These are phyloP conservation scores for Torulaspora gathmanii DNA, from an alignment of 805 yeast species.

Conservation along the genomic window DNA sequence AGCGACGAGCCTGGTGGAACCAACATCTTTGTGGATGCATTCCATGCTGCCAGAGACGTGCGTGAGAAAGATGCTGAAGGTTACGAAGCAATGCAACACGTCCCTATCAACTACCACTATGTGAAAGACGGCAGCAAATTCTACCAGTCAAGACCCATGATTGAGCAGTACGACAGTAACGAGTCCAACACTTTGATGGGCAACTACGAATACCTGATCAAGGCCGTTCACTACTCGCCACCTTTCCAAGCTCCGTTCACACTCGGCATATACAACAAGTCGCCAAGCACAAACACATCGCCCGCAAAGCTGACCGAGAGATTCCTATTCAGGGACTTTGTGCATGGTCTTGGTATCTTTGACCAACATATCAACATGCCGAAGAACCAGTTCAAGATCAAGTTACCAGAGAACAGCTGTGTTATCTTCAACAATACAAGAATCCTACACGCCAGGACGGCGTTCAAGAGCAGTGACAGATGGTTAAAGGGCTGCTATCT, in stretches of 20 bases:
- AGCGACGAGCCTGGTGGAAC: slow-evolving; percentile 49
- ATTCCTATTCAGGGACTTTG: slow-evolving; percentile 48
- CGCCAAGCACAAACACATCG: slow-evolving; percentile 26
- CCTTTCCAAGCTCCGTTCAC: slow-evolving; percentile 81
- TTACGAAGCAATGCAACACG: slow-evolving; percentile 52
- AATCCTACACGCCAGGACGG: slow-evolving; percentile 59
- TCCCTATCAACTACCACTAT: slow-evolving; percentile 69
- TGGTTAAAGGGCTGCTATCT: slow-evolving; percentile 76
- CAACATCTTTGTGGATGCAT: slow-evolving; percentile 64
- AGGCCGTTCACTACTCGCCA: slow-evolving; percentile 69
- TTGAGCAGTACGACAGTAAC: slow-evolving; percentile 49
- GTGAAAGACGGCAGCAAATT: slow-evolving; percentile 57
- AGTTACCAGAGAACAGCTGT: slow-evolving; percentile 54
- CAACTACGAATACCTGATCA: slow-evolving; percentile 37
- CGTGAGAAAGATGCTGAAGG: slow-evolving; percentile 55
- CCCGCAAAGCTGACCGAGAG: slow-evolving; percentile 40
- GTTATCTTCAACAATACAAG: slow-evolving; percentile 69
- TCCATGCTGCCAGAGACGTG: slow-evolving; percentile 57
- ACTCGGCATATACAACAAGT: slow-evolving; percentile 43
- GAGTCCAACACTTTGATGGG: slow-evolving; percentile 32
- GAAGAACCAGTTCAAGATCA: slow-evolving; percentile 50
- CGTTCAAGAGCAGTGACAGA: slow-evolving; percentile 48
- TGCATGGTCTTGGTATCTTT: slow-evolving; percentile 55
- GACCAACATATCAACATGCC: slow-evolving; percentile 53
- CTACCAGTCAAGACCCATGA: slow-evolving; percentile 55